Percentiles rank a stretch among this genome's conserved stretches.
Conservation (phyloP, 1,139 yeast genomes). For the Saccharomyces pastorianus region DNA sequence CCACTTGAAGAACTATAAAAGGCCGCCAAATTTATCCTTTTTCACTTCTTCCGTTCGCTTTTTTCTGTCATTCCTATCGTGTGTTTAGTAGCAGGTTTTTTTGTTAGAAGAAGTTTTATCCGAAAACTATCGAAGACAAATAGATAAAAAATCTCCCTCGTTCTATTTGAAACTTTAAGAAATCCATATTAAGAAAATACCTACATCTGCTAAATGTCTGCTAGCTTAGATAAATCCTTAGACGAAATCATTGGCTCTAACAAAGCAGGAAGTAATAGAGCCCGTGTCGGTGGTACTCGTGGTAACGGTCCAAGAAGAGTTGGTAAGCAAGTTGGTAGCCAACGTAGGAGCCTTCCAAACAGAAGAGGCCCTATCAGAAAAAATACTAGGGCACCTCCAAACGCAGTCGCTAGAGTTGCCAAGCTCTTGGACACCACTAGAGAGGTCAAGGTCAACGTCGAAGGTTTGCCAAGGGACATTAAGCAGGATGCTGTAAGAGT, state of each 20-base stretch:
- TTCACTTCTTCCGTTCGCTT: background rate
- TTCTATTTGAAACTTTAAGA: background rate
- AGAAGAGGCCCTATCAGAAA: conserved; percentile 18
- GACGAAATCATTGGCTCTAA: conserved; percentile 82
- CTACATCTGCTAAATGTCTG: conserved; percentile 38
- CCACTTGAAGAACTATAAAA: background rate
- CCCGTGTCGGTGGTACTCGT: conserved; percentile 34
- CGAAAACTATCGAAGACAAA: background rate
- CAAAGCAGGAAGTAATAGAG: conserved; percentile 37
- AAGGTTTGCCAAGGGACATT: conserved; percentile 73
- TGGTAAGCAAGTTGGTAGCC: conserved; percentile 24
- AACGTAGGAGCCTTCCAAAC: conserved; percentile 18
- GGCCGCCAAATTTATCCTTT: background rate
- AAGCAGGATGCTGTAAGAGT: conserved; percentile 73
- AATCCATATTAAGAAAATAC: conserved; percentile 2
- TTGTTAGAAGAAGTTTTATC: background rate
- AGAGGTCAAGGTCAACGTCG: conserved; percentile 68
- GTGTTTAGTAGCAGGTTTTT: background rate
- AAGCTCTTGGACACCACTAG: conserved; percentile 44
- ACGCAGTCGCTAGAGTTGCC: conserved; percentile 39
- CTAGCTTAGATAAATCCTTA: conserved; percentile 82
- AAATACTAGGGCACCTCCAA: conserved; percentile 25
- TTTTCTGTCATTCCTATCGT: background rate
- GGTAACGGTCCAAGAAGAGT: conserved; percentile 31
- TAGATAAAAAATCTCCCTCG: background rate